These are phyloP conservation scores for Rachicladosporium sp. DNA, from an alignment of 2,329 filamentous ascomycete species.

Conservation along the genomic window DNA sequence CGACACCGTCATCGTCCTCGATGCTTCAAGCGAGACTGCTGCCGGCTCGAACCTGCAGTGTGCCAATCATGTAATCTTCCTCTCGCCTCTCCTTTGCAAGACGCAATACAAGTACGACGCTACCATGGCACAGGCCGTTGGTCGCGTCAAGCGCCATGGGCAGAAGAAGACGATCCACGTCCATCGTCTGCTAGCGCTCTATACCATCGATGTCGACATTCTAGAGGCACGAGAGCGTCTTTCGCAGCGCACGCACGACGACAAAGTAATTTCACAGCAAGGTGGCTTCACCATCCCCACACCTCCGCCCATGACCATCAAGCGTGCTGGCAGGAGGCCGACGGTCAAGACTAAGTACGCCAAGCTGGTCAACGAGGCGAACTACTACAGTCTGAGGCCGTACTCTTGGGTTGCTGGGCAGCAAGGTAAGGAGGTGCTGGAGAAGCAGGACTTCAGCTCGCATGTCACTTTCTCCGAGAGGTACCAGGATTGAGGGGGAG, in stretches of 20 bases:
- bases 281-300: neutral
- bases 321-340: no score
- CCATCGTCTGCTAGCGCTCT: conserved; percentile 70
- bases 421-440: conserved; percentile 10
- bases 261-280: conserved; percentile 10
- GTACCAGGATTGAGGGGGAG: no score
- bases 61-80: conserved; percentile 54
- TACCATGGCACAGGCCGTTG: conserved; percentile 51
- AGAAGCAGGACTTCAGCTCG: conserved; percentile 22
- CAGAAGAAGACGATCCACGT: conserved; percentile 47
- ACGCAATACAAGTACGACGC: conserved; percentile 44
- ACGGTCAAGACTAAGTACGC: conserved; percentile 12
- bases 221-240: conserved; percentile 21
- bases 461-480: conserved; percentile 19
- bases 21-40: conserved; percentile 44
- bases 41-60: conserved; percentile 49
- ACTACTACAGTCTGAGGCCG: conserved; percentile 21
- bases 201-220: conserved; percentile 43
- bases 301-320: no score
- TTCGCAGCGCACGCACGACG: conserved; percentile 10
- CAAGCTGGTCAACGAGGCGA: conserved; percentile 18
- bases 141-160: conserved; percentile 45
- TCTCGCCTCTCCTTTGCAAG: conserved; percentile 41
- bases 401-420: conserved; percentile 14
- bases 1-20: conserved; percentile 44